phyloP scores from a whole-genome alignment of 139 green algal species.

The Axilococcus clingmanii region DNA sequence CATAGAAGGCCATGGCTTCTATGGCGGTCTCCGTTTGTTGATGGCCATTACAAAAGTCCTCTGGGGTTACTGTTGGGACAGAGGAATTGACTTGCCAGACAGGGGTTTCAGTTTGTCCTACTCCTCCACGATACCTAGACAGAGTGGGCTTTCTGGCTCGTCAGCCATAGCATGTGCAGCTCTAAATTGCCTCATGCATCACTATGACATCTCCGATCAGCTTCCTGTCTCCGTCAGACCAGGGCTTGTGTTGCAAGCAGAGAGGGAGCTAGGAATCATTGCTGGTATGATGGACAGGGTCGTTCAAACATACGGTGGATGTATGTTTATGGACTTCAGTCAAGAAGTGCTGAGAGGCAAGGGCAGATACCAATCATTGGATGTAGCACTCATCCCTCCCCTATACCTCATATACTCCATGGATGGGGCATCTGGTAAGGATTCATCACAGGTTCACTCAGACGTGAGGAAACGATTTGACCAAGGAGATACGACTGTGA shows the following conservation, averaged over 20 bases:
- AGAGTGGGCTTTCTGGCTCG: conserved; percentile 74
- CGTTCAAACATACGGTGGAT: conserved; percentile 80
- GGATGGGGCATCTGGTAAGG: conserved; percentile 30
- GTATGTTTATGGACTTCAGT: conserved; percentile 77
- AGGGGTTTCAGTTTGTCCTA: conserved; percentile 68
- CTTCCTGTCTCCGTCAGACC: conserved; percentile 50
- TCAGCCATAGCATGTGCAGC: conserved; percentile 76
- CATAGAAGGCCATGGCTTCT: conserved; percentile 47
- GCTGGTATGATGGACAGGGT: conserved; percentile 86
- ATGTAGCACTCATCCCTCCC: background rate
- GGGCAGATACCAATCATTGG: background rate
- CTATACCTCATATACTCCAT: conserved; percentile 47
- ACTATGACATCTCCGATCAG: conserved; percentile 41
- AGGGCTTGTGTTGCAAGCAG: conserved; percentile 57
- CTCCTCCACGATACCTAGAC: conserved; percentile 72
- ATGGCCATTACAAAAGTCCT: conserved; percentile 60
- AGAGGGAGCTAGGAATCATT: conserved; percentile 73
- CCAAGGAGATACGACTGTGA: conserved; percentile 39
- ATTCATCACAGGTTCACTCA: conserved; percentile 66
- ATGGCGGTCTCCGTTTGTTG: conserved; percentile 74
- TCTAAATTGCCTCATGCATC: conserved; percentile 71
- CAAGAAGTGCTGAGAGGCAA: background rate
- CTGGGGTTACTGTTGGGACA: conserved; percentile 39
- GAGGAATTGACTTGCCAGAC: conserved; percentile 30
- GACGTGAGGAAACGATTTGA: conserved; percentile 57